phyloP scores from a whole-genome alignment of 306 rosid species.

The Potentilla sterilis region DNA sequence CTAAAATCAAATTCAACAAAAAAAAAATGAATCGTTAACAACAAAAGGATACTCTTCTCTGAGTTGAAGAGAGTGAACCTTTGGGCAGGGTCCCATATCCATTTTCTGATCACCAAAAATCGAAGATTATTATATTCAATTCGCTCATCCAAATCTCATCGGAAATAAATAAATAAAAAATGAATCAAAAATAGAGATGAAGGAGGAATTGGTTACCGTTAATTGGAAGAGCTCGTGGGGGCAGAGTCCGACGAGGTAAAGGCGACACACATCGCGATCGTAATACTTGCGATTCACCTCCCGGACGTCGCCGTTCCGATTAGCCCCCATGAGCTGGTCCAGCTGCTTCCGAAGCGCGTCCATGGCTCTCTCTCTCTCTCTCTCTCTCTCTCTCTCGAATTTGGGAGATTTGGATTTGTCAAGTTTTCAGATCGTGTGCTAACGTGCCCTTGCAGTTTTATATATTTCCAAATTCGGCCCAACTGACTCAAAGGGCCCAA shows the following conservation, averaged over 20 bases:
- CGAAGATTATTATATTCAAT: background rate
- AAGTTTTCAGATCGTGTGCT: background rate
- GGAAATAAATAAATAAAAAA: background rate
- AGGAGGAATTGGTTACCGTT: slow-evolving; percentile 46
- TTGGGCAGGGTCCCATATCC: slow-evolving; percentile 99
- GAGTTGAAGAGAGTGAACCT: slow-evolving; percentile 97
- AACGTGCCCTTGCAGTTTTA: background rate
- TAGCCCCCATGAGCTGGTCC: slow-evolving; percentile 97
- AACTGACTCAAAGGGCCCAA: background rate
- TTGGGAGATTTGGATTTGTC: background rate
- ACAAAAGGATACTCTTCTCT: slow-evolving; percentile 93
- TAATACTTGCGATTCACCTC: slow-evolving; percentile 96
- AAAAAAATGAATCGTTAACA: background rate
- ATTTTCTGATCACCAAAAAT: slow-evolving; percentile 70
- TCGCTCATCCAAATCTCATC: background rate
- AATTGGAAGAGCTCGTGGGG: slow-evolving; percentile 97
- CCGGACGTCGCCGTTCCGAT: slow-evolving; percentile 95
- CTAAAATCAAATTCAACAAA: background rate
- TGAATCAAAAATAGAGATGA: background rate
- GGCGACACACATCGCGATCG: slow-evolving; percentile 96
- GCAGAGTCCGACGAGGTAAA: slow-evolving; percentile 93
- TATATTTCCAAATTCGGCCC: background rate
- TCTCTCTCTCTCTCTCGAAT: background rate
- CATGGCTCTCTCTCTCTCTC: slow-evolving; percentile 39
- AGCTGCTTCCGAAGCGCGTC: slow-evolving; percentile 97